phyloP scores from a whole-genome alignment of 1,284 basidiomycete genomes.

The Trametes sp. region DNA sequence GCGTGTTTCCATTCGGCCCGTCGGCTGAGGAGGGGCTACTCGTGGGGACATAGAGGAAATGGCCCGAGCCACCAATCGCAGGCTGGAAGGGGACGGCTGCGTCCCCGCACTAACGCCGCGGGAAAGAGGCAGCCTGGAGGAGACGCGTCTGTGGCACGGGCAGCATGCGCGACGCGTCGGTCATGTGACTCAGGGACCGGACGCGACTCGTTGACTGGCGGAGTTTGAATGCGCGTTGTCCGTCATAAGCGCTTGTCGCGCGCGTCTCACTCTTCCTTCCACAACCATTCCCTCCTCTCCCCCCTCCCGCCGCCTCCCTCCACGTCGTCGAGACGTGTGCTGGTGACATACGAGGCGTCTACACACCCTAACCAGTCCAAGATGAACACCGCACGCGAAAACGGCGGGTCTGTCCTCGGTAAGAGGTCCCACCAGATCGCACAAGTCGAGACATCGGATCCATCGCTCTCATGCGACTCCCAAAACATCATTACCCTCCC shows the following conservation, averaged over 20 bases:
- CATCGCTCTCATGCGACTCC: slow-evolving; percentile 29
- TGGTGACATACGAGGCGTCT: slow-evolving; percentile 13
- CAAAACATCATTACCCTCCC: slow-evolving; percentile 41
- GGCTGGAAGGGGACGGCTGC: not conserved
- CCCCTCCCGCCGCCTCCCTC: slow-evolving; percentile 24
- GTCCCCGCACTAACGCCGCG: slow-evolving; percentile 29
- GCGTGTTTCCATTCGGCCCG: slow-evolving; percentile 14
- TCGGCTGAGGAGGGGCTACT: slow-evolving; percentile 3
- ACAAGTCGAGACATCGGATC: slow-evolving; percentile 26
- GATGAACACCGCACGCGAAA: slow-evolving; percentile 34
- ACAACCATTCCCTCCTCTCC: slow-evolving; percentile 25
- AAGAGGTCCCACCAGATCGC: slow-evolving; percentile 59
- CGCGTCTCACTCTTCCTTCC: slow-evolving; percentile 23
- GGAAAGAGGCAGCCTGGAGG: not conserved
- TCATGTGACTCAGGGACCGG: slow-evolving; percentile 36
- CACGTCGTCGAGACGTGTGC: slow-evolving; percentile 14
- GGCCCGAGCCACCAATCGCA: slow-evolving; percentile 1
- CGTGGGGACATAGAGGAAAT: slow-evolving; percentile 7
- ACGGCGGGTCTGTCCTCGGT: slow-evolving; percentile 61
- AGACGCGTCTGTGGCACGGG: slow-evolving; percentile 8
- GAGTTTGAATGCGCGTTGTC: slow-evolving; percentile 43
- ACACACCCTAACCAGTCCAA: not conserved
- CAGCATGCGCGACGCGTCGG: slow-evolving; percentile 35
- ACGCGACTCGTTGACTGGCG: slow-evolving; percentile 43
- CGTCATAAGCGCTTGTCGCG: slow-evolving; percentile 36